Percentiles rank a stretch among this genome's conserved stretches.
Evolutionary conservation across 2,329 filamentous ascomycete species (phyloP).

Genomic region (Rutstroemia sp.): DNA sequence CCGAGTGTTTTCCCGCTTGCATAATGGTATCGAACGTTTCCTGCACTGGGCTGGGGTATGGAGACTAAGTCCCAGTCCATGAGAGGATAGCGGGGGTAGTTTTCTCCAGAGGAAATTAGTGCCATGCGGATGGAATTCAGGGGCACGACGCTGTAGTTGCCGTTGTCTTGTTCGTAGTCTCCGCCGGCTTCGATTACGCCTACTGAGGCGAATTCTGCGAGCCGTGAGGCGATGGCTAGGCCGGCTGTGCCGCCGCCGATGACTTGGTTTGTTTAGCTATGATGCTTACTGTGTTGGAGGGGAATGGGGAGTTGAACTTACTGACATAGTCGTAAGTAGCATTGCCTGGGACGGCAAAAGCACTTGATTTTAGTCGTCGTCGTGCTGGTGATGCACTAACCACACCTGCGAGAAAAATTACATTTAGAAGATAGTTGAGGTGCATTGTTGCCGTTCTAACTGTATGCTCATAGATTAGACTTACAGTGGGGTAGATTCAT

Average conservation of each 20-base stretch:
- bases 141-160: constrained; percentile 1
- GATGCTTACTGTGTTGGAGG: too few species aligned
- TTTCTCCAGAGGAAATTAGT: constrained; percentile 2
- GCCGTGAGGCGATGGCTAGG: constrained; percentile 10
- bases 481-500: background rate
- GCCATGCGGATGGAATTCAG: background rate
- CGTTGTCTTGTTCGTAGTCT: constrained; percentile 9
- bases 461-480: too few species aligned
- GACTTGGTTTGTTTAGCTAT: background rate
- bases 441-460: background rate
- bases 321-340: constrained; percentile 34
- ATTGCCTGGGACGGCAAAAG: constrained; percentile 16
- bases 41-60: constrained; percentile 13
- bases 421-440: background rate
- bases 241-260: constrained; percentile 15
- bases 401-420: background rate
- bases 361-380: constrained; percentile 8
- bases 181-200: constrained; percentile 17
- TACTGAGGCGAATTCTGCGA: constrained; percentile 9
- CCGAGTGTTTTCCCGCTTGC: constrained; percentile 31
- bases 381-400: background rate
- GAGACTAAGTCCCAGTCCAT: constrained; percentile 15
- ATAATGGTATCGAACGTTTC: constrained; percentile 11
- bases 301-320: background rate
- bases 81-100: background rate